phyloP scores from a whole-genome alignment of 768 basidiomycete genomes.

The Crassisporium funariophilum region DNA sequence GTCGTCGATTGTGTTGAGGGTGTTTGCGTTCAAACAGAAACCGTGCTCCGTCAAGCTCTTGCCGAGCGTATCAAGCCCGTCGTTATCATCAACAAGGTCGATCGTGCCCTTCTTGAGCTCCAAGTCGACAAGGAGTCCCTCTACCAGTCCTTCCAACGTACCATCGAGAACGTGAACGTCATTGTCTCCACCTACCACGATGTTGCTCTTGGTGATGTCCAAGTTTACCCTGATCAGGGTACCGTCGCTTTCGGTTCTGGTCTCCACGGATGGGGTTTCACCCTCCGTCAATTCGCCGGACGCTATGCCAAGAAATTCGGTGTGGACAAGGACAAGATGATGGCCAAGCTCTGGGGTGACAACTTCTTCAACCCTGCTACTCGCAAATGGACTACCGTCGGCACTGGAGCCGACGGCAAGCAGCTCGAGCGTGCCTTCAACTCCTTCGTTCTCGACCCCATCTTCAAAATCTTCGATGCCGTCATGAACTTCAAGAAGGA shows the following conservation, averaged over 20 bases:
- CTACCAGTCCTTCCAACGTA: slow-evolving; percentile 97
- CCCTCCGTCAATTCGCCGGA: slow-evolving; percentile 93
- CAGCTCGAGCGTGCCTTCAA: slow-evolving; percentile 98
- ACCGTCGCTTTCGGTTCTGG: slow-evolving; percentile 99
- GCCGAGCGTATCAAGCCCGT: slow-evolving; percentile 99
- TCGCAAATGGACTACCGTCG: slow-evolving; percentile 91
- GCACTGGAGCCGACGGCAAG: slow-evolving; percentile 78
- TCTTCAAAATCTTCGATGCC: slow-evolving; percentile 97
- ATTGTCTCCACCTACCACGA: slow-evolving; percentile 98
- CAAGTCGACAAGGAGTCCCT: slow-evolving; percentile 97
- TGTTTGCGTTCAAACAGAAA: slow-evolving; percentile 99
- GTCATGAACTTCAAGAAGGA: slow-evolving; percentile 99
- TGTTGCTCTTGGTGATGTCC: slow-evolving; percentile 91
- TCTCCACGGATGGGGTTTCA: slow-evolving; percentile 99
- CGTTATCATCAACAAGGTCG: slow-evolving; percentile 99
- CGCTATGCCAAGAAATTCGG: slow-evolving; percentile 99
- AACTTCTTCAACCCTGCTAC: slow-evolving; percentile 99
- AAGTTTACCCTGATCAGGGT: slow-evolving; percentile 98
- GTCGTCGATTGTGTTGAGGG: slow-evolving; percentile 99
- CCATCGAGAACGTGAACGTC: slow-evolving; percentile 97
- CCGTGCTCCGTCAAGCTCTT: slow-evolving; percentile 95
- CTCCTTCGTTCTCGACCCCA: slow-evolving; percentile 97
- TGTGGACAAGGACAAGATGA: slow-evolving; percentile 99
- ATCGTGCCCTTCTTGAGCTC: slow-evolving; percentile 97
- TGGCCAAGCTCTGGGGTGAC: slow-evolving; percentile 97